Conservation (phyloP, 169 alveolate species). For the Amoebophrya sp. region DNA sequence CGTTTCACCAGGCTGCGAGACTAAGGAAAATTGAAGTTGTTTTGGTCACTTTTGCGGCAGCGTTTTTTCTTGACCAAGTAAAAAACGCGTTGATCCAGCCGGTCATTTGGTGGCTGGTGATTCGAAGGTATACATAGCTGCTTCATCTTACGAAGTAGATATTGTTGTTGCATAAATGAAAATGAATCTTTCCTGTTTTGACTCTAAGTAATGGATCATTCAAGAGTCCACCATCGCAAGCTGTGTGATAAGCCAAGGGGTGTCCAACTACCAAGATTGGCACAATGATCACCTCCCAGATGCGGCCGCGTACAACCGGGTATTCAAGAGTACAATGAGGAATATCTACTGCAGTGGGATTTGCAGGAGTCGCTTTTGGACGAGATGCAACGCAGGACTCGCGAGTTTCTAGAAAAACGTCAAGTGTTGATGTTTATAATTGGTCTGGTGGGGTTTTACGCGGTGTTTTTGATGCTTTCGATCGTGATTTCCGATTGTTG, state of each 20-base stretch:
- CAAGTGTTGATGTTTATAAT: neutral
- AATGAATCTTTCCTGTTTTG: too few species aligned
- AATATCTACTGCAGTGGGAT: slow-evolving; percentile 34
- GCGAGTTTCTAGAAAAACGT: neutral
- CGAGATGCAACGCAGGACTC: neutral
- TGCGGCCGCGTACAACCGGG: slow-evolving; percentile 29
- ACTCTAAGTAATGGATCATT: too few species aligned
- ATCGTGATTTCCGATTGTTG: neutral
- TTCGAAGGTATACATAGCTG: neutral
- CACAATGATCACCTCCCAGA: too few species aligned
- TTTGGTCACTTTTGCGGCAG: too few species aligned
- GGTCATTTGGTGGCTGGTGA: slow-evolving; percentile 28
- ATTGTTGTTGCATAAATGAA: too few species aligned
- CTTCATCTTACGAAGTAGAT: too few species aligned
- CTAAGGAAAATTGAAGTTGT: too few species aligned
- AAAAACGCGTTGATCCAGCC: slow-evolving; percentile 25
- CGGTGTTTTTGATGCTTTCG: neutral
- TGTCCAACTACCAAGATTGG: too few species aligned
- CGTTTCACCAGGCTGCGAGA: too few species aligned
- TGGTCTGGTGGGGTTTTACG: neutral
- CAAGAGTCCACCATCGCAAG: too few species aligned
- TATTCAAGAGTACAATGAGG: slow-evolving; percentile 32
- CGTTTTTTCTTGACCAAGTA: neutral
- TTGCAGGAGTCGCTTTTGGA: slow-evolving; percentile 28
- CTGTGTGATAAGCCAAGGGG: too few species aligned